Evolutionary conservation across 768 basidiomycete species (phyloP).

Genomic region (Lyophyllum semitale): DNA sequence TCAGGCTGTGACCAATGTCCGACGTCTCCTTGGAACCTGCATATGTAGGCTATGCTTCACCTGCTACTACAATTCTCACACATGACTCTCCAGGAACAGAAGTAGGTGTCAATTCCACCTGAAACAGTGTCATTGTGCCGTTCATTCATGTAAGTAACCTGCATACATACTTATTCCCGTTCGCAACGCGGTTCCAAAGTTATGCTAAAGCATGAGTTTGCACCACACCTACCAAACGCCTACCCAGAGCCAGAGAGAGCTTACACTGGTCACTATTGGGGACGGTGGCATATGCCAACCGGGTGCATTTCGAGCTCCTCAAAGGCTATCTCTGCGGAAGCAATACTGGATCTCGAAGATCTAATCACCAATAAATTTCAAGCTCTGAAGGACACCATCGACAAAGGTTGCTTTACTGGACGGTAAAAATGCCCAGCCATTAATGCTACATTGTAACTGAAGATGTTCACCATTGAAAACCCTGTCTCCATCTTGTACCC

Average conservation of each 20-base stretch:
- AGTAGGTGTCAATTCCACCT: conserved; percentile 21
- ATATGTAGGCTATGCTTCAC: conserved; percentile 24
- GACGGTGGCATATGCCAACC: conserved; percentile 37
- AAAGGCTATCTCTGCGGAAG: conserved; percentile 38
- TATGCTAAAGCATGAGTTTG: conserved; percentile 47
- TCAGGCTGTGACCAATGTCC: conserved; percentile 47
- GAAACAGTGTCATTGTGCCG: neutral
- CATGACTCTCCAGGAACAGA: conserved; percentile 25
- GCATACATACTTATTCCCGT: neutral
- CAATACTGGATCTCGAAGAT: conserved; percentile 37
- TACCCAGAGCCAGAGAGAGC: conserved; percentile 12
- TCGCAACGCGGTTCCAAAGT: conserved; percentile 37
- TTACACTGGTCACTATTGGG: conserved; percentile 21
- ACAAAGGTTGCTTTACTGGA: conserved; percentile 40
- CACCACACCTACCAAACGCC: neutral
- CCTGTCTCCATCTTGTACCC: conserved; percentile 28
- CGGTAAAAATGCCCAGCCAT: conserved; percentile 38
- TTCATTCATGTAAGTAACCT: too few species aligned
- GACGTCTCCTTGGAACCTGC: conserved; percentile 1
- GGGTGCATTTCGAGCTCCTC: conserved; percentile 38
- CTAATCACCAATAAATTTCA: conserved; percentile 45
- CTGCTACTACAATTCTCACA: neutral
- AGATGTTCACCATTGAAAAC: conserved; percentile 34
- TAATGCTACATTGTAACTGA: neutral
- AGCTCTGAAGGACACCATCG: conserved; percentile 41